Evolutionary conservation across 352 stramenopile genomes (phyloP).

Genomic region (Globisporangium heterothallicum): DNA sequence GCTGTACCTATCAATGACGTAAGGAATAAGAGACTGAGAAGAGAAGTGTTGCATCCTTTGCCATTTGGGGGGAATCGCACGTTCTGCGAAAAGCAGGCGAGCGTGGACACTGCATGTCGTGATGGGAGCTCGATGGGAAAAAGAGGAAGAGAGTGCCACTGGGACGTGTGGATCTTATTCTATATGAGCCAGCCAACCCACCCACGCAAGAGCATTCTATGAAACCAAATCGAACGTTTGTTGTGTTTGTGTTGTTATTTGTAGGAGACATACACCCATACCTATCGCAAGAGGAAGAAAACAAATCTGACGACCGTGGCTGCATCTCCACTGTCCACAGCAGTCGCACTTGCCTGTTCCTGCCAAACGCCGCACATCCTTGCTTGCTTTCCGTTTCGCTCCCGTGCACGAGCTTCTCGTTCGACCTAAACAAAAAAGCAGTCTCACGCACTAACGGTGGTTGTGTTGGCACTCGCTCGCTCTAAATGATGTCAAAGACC

Average conservation of each 20-base stretch:
- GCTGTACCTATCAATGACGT: not conserved
- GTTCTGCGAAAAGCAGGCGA: not conserved
- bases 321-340: not conserved
- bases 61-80: not conserved
- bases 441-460: too few relatives aligned
- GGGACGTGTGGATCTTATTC: not conserved
- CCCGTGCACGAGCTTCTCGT: too few relatives aligned
- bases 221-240: not conserved
- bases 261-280: not conserved
- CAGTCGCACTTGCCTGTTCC: not conserved
- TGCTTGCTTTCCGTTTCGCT: too few relatives aligned
- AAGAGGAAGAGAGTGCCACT: not conserved
- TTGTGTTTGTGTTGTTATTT: not conserved
- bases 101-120: too few relatives aligned
- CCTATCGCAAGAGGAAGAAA: conserved; percentile 8
- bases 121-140: not conserved
- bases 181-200: not conserved
- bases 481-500: conserved; percentile 97
- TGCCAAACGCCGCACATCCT: not conserved
- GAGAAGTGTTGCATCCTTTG: too few relatives aligned
- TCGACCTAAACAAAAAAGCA: too few relatives aligned
- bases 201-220: not conserved
- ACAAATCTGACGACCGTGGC: not conserved
- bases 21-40: conserved; percentile 5
- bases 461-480: not conserved